Evolutionary conservation across 129 eudicot species (phyloP).

Genomic region (Artemisia tridentata): DNA sequence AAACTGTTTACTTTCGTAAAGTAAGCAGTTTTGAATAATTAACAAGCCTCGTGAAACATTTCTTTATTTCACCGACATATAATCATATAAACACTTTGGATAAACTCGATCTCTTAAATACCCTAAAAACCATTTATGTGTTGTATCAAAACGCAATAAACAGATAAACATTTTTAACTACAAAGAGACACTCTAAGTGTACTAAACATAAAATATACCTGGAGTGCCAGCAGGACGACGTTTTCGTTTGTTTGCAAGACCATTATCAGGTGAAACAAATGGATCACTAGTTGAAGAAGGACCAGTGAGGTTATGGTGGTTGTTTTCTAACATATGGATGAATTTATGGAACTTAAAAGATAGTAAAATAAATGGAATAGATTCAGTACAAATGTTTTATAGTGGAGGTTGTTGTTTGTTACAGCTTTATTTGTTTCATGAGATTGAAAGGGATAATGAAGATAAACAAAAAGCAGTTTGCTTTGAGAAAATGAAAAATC

Average conservation of each 20-base stretch:
- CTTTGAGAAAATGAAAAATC: constrained; percentile 53
- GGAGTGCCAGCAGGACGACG: constrained; percentile 84
- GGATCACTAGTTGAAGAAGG: constrained; percentile 61
- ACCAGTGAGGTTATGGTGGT: constrained; percentile 16
- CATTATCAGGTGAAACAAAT: constrained; percentile 48
- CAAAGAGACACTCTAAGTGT: background rate
- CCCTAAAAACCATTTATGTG: background rate
- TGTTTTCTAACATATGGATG: constrained; percentile 53
- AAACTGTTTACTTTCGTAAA: too few species aligned
- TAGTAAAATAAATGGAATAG: background rate
- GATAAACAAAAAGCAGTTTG: constrained; percentile 31
- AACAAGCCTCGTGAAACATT: too few species aligned
- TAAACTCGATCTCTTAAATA: too few species aligned
- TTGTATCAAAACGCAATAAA: background rate
- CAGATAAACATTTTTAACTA: background rate
- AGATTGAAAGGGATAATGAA: constrained; percentile 20
- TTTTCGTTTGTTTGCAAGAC: constrained; percentile 43
- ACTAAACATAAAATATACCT: constrained; percentile 30
- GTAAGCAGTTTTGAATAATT: too few species aligned
- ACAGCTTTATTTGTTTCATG: constrained; percentile 47
- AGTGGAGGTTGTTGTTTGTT: constrained; percentile 38
- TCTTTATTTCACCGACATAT: too few species aligned
- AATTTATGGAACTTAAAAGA: constrained; percentile 13
- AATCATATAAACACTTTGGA: too few species aligned
- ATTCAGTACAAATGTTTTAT: constrained; percentile 21